Conservation (phyloP, 2,329 filamentous ascomycete genomes). For the Stemphylium lycopersici region DNA sequence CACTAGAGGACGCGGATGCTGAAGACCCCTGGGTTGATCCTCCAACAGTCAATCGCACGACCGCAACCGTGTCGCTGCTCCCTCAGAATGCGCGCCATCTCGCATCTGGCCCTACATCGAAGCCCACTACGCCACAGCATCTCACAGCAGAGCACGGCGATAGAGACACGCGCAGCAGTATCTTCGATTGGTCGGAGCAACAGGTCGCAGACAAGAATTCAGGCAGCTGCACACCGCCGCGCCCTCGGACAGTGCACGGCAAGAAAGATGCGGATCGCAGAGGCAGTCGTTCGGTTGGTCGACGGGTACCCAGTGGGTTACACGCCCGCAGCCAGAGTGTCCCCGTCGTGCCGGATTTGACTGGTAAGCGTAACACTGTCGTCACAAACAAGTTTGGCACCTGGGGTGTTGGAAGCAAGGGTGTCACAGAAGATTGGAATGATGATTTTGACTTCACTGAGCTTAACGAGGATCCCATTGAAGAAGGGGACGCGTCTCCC, state of each 20-base stretch:
- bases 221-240: constrained; percentile 62
- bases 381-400: constrained; percentile 76
- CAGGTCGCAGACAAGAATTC: constrained; percentile 66
- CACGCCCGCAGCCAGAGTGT: constrained; percentile 84
- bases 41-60: constrained; percentile 39
- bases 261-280: constrained; percentile 75
- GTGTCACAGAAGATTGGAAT: constrained; percentile 85
- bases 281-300: constrained; percentile 70
- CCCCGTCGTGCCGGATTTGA: constrained; percentile 68
- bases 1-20: constrained; percentile 48
- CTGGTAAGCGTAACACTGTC: constrained; percentile 60
- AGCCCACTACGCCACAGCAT: constrained; percentile 48
- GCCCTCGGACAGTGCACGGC: constrained; percentile 76
- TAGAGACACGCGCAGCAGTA: constrained; percentile 62
- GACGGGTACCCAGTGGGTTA: constrained; percentile 70
- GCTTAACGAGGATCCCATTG: constrained; percentile 48
- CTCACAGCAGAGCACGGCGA: constrained; percentile 46
- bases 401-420: constrained; percentile 80
- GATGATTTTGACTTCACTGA: constrained; percentile 83
- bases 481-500: constrained; percentile 45
- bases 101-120: constrained; percentile 42
- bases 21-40: constrained; percentile 50
- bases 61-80: constrained; percentile 40
- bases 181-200: constrained; percentile 81
- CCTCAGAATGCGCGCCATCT: constrained; percentile 42